Evolutionary conservation across 495 filamentous ascomycete species (phyloP).

Genomic region (Tuber umbilicatum): DNA sequence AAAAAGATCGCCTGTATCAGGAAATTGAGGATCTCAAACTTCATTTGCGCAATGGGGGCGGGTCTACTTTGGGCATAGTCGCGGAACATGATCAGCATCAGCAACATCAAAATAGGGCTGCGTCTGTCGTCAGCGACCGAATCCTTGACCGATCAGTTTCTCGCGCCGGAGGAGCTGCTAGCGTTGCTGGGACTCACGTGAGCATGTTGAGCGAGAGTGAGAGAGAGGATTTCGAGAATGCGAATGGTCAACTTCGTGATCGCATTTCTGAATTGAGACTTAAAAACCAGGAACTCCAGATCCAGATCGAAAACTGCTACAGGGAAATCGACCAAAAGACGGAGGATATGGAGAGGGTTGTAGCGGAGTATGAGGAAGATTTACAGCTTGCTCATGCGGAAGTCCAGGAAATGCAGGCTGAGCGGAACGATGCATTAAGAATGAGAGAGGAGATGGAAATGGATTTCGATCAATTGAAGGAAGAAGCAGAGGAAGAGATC

Average conservation of each 20-base stretch:
- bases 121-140: constrained; percentile 54
- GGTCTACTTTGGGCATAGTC: constrained; percentile 22
- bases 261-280: constrained; percentile 76
- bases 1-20: constrained; percentile 88
- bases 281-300: constrained; percentile 70
- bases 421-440: constrained; percentile 77
- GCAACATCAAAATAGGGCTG: constrained; percentile 15
- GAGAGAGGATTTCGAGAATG: constrained; percentile 76
- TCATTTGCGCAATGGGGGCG: constrained; percentile 59
- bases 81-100: constrained; percentile 5
- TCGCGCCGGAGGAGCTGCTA: constrained; percentile 59
- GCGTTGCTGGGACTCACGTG: constrained; percentile 35
- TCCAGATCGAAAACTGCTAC: constrained; percentile 33
- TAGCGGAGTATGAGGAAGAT: constrained; percentile 63
- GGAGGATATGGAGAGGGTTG: constrained; percentile 56
- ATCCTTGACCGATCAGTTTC: constrained; percentile 90
- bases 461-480: constrained; percentile 69
- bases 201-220: constrained; percentile 65
- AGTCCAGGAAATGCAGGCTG: constrained; percentile 69
- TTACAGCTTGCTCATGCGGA: constrained; percentile 71
- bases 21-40: constrained; percentile 97
- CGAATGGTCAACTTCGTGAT: constrained; percentile 75
- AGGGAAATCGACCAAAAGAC: constrained; percentile 62
- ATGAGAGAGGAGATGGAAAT: constrained; percentile 71
- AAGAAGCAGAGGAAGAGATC: constrained; percentile 77